phyloP scores from a whole-genome alignment of 2,329 filamentous ascomycete genomes.

The Aspergillus fischeri region DNA sequence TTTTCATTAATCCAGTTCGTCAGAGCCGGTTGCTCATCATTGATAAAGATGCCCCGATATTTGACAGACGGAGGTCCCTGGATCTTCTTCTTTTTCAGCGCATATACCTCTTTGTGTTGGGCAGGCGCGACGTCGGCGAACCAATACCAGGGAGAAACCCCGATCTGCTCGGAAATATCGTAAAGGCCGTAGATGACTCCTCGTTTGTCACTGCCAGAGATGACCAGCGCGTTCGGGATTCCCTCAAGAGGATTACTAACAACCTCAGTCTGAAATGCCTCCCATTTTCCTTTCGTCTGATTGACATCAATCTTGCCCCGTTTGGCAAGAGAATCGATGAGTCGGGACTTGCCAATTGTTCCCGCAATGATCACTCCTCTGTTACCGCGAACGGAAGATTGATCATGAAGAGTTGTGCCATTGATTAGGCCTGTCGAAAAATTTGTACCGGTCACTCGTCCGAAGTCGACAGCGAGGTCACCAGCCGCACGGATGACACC shows the following conservation, averaged over 20 bases:
- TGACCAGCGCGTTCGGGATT: conserved; percentile 57
- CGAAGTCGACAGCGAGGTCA: conserved; percentile 66
- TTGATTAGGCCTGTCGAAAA: conserved; percentile 53
- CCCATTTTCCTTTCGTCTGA: conserved; percentile 61
- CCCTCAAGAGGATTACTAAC: conserved; percentile 56
- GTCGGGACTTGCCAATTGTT: conserved; percentile 60
- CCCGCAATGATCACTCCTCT: conserved; percentile 60
- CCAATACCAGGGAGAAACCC: conserved; percentile 67
- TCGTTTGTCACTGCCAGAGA: conserved; percentile 64
- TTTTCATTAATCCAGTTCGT: conserved; percentile 63
- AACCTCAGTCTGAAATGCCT: conserved; percentile 60
- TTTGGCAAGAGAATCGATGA: conserved; percentile 57
- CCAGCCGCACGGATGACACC: conserved; percentile 65
- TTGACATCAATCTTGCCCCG: conserved; percentile 56
- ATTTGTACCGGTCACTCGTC: conserved; percentile 64
- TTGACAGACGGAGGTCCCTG: conserved; percentile 61
- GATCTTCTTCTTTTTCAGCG: conserved; percentile 50
- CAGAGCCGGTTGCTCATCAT: conserved; percentile 64
- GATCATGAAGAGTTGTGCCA: conserved; percentile 39
- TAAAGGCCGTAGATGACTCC: conserved; percentile 69
- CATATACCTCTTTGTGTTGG: conserved; percentile 52
- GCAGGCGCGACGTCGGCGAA: conserved; percentile 60
- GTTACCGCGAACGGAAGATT: conserved; percentile 34
- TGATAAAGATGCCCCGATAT: conserved; percentile 67
- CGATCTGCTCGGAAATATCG: conserved; percentile 68